phyloP scores from a whole-genome alignment of 192 early-diverging fungal species.

The Phycomyces blakesleeanus region DNA sequence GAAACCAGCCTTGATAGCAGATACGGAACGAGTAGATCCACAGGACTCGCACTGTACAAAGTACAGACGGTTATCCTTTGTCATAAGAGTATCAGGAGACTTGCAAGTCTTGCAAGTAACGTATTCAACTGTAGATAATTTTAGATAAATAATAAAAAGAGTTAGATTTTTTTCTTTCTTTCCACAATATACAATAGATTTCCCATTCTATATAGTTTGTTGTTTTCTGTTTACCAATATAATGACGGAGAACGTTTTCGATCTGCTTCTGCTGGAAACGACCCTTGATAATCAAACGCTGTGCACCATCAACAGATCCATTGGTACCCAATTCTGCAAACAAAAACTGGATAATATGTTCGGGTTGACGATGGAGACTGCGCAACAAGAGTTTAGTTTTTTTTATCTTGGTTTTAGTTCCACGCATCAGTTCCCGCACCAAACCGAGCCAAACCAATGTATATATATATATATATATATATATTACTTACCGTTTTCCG shows the following conservation, averaged over 20 bases:
- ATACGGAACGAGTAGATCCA: conserved; percentile 90
- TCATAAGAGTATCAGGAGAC: conserved; percentile 87
- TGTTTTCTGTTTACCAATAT: conserved; percentile 88
- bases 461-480: no score
- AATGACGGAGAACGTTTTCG: conserved; percentile 94
- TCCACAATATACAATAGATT: no score
- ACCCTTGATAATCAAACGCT: conserved; percentile 94
- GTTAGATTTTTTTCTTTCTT: no score
- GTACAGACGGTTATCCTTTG: conserved; percentile 93
- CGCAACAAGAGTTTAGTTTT: background rate
- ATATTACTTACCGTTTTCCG: conserved; percentile 60
- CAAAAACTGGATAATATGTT: conserved; percentile 97
- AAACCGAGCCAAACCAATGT: no score
- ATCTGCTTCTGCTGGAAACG: conserved; percentile 99
- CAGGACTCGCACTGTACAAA: conserved; percentile 98
- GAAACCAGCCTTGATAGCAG: conserved; percentile 97
- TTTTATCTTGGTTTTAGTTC: background rate
- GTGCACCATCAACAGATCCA: conserved; percentile 88
- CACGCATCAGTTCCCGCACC: background rate
- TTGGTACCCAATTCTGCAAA: conserved; percentile 98
- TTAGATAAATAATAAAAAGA: no score
- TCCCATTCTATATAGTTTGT: no score
- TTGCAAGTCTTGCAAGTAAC: conserved; percentile 99
- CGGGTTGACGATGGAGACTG: conserved; percentile 90
- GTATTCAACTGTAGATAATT: conserved; percentile 71